Base-by-base conservation (phyloP, 2,329 filamentous ascomycete species). In the Colletotrichum australisinense region DNA sequence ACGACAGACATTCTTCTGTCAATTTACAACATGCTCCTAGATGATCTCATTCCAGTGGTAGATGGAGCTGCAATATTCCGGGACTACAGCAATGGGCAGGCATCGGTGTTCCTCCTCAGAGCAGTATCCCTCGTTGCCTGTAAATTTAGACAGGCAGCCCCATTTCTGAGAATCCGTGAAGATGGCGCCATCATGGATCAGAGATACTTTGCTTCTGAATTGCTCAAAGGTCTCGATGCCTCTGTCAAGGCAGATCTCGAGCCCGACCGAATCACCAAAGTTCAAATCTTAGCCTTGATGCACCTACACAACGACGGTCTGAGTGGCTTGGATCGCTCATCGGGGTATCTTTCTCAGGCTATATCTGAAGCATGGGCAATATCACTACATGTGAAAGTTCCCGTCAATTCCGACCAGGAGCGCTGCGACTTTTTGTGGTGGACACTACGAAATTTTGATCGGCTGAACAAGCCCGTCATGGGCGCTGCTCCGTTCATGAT, bases 331-430 rank as follows among this genome's bases (percentile, higher is more conserved):
- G 77, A 79, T 30, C 74, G 76, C 7, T 76, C 78, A 2, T 77
- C 76, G 9, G 72, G 60, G 26, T 73, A 76, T 35, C 60, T 79
- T 0, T 75, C 76, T 2, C 78, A 78, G 28, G 78, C 78, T 9
- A 77, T 79, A 6, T 74, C 73, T n/a, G 76, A 78, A 11, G 77
- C 76, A 1, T 79, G 78, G 78, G 76, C 77, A 59, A 58, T 80
- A 19, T 77, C 75, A 3, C 56, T 76, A 2, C 75, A 76, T 24
- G 72, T 74, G 16, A 67, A 73, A 16, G 67, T 76, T n/a, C 74
- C 76, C 4, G 63, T 70, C 19, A 76, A 74, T 35, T 11, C 63
- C 11, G 74, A 75, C 19, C 74, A 74, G 14, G 66, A 69, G 28
- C 62, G 68, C 8, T 76, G 74, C 55, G 63, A 73, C 26, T 66